Conservation (phyloP, 495 filamentous ascomycete genomes). For the Penicillium bialowiezense region DNA sequence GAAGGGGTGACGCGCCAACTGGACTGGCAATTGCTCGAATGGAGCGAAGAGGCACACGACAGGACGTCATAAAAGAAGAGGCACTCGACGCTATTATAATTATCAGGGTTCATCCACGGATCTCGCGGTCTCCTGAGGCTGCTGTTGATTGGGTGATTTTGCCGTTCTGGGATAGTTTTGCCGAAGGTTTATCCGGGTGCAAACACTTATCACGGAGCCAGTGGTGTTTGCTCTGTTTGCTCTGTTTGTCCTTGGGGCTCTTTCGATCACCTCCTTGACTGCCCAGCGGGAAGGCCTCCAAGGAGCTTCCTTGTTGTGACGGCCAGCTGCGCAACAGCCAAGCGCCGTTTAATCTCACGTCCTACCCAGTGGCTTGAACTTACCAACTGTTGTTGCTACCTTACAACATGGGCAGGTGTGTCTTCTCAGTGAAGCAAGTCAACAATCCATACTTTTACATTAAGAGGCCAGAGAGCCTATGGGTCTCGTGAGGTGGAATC, state of each 20-base stretch:
- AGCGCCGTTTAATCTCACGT: too few relatives aligned
- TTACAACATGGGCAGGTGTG: too few relatives aligned
- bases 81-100: slow-evolving; percentile 13
- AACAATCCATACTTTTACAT: too few relatives aligned
- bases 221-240: neutral
- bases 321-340: too few relatives aligned
- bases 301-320: too few relatives aligned
- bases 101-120: neutral
- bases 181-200: slow-evolving; percentile 17
- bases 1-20: slow-evolving; percentile 1
- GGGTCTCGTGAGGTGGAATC: too few relatives aligned
- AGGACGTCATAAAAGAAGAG: slow-evolving; percentile 26
- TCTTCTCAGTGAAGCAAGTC: too few relatives aligned
- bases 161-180: slow-evolving; percentile 17
- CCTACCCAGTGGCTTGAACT: too few relatives aligned
- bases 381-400: too few relatives aligned
- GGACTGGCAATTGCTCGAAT: slow-evolving; percentile 24
- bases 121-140: slow-evolving; percentile 4
- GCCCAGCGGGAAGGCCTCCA: too few relatives aligned
- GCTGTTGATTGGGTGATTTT: slow-evolving; percentile 14
- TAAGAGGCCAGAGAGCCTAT: too few relatives aligned
- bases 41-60: slow-evolving; percentile 18
- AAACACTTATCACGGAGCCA: neutral
- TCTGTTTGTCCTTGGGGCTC: neutral
- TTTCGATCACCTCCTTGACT: too few relatives aligned